Evolutionary conservation across 441 rosid species (phyloP), one percentile per base, ranked within the genome.

Genomic region (Mallotus japonicus): DNA sequence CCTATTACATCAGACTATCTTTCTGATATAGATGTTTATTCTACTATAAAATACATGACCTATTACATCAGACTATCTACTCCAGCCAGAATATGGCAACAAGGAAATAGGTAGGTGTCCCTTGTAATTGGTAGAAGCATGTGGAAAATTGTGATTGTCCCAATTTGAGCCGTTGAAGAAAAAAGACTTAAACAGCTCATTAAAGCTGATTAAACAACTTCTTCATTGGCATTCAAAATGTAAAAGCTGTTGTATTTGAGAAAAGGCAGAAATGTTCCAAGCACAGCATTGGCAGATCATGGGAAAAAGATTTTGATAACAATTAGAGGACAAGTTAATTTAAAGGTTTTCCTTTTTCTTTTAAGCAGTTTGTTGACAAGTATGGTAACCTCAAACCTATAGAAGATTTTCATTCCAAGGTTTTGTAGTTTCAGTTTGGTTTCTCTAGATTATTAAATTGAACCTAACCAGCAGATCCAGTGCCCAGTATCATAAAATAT

Each of bases 171-270:
- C 42, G 0, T 20, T 19, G 53, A 14, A 47, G 7, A 37, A 15
- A 42, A n/a, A 34, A 46, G 12, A 59, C 9, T 9, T 13, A 9
- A 28, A 71, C 2, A 11, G 42, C 20, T 17, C 8, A 59, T 46
- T 51, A 20, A 28, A 11, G 42, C 20, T 19, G n/a, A 22, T 10
- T 7, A 60, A 60, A 70, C 57, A 46, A 44, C 14, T 67, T 28
- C 63, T 70, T 70, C 17, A 44, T 28, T 58, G 37, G 71, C 54
- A 62, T 28, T 53, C 22, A 14, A 51, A 67, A 44, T 19, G 16
- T 19, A 46, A 47, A 67, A 1, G 37, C 49, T 22, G 16, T 53
- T 13, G 22, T 32, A 17, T 19, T n/a, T 46, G 34, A 4, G 17
- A 49, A 24, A 17, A 10, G 11, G 55, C 15, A 68, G 49, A 32